A percentile compares a stretch with the other conserved stretches of the same genome.
Evolutionary conservation across 345 rosid genomes (phyloP).

Genomic region (Eucalyptus virginea): DNA sequence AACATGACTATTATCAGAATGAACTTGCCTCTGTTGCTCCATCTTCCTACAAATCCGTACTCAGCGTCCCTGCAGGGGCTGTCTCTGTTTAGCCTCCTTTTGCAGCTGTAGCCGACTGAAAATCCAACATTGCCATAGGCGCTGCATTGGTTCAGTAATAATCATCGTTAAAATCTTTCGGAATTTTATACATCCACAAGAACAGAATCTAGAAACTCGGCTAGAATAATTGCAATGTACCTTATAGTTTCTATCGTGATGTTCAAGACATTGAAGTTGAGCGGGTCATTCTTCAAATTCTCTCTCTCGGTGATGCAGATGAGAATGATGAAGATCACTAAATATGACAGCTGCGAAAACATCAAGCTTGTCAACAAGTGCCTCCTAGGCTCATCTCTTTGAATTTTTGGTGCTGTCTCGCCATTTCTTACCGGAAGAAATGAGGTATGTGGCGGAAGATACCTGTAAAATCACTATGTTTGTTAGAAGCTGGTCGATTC

Average conservation of each 20-base stretch:
- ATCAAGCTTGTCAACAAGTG: not conserved
- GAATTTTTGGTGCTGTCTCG: not conserved
- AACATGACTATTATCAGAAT: slow-evolving; percentile 45
- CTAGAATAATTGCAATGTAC: not conserved
- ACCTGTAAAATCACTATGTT: slow-evolving; percentile 13
- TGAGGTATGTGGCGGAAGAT: slow-evolving; percentile 51
- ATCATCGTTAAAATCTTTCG: not conserved
- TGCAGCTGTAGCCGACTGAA: slow-evolving; percentile 50
- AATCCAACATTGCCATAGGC: slow-evolving; percentile 70
- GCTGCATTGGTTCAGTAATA: slow-evolving; percentile 1
- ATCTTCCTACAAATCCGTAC: slow-evolving; percentile 40
- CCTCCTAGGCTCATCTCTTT: not conserved
- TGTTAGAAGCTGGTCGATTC: not conserved
- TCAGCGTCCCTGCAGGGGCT: slow-evolving; percentile 17
- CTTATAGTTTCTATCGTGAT: slow-evolving; percentile 54
- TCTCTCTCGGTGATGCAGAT: slow-evolving; percentile 39
- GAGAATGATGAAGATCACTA: slow-evolving; percentile 28
- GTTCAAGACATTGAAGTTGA: slow-evolving; percentile 45
- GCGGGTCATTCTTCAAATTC: slow-evolving; percentile 36
- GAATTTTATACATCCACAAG: not conserved
- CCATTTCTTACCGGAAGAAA: slow-evolving; percentile 7
- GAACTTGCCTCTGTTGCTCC: slow-evolving; percentile 38
- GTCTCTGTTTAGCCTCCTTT: slow-evolving; percentile 8
- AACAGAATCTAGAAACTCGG: not conserved
- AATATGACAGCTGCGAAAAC: slow-evolving; percentile 29